phyloP scores from a whole-genome alignment of 176 grass and related monocot species.

The Puccinellia tenuiflora region DNA sequence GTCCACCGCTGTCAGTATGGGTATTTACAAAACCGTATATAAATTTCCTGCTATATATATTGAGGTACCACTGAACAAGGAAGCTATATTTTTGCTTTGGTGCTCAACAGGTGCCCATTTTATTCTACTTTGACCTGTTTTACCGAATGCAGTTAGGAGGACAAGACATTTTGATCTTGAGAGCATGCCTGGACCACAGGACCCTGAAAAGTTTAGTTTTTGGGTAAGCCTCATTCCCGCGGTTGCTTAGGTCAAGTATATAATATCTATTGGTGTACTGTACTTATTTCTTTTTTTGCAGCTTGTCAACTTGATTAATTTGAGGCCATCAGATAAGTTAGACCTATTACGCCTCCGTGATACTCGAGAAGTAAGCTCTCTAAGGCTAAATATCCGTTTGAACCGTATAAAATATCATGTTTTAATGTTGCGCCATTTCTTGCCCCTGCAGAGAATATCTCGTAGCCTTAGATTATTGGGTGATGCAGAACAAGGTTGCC shows the following conservation, averaged over 20 bases:
- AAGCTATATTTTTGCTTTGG: conserved; percentile 3
- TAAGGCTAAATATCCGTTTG: not conserved
- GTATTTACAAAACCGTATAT: not conserved
- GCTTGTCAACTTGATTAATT: conserved; percentile 79
- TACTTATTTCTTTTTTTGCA: conserved; percentile 30
- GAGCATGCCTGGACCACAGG: conserved; percentile 65
- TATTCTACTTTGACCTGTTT: conserved; percentile 22
- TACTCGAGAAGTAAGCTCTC: conserved; percentile 59
- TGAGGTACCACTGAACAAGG: not conserved
- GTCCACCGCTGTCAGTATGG: not conserved
- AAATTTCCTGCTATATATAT: not conserved
- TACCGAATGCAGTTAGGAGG: conserved; percentile 56
- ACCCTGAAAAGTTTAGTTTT: conserved; percentile 95
- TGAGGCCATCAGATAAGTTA: conserved; percentile 80
- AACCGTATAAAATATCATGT: conserved; percentile 12
- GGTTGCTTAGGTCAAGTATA: conserved; percentile 10
- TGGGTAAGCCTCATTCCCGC: conserved; percentile 45
- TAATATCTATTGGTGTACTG: not conserved
- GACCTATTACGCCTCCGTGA: conserved; percentile 61
- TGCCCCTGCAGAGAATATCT: conserved; percentile 63
- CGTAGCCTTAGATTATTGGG: conserved; percentile 49
- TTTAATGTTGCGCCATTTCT: conserved; percentile 23
- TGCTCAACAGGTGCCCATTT: not conserved
- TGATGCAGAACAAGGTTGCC: conserved; percentile 71
- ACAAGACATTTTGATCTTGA: conserved; percentile 65